Conservation (phyloP, 1,284 basidiomycete species). For the Bjerkandera adusta region DNA sequence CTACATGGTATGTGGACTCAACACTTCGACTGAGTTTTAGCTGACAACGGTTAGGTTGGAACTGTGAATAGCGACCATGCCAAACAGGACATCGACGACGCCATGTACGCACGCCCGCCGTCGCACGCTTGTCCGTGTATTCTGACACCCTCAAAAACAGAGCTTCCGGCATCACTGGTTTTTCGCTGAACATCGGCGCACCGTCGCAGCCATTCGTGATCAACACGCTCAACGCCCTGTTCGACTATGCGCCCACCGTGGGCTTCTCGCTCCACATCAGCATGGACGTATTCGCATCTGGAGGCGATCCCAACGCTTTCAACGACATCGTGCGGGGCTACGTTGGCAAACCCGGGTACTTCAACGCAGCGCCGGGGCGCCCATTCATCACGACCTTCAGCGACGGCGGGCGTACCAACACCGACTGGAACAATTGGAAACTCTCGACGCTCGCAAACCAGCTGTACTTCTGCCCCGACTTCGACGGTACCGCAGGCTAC, state of each 20-base stretch:
- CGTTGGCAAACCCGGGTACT: constrained; percentile 1
- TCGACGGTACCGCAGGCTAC: not conserved
- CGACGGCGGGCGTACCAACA: constrained; percentile 1
- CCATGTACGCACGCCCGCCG: not conserved
- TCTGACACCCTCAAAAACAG: not conserved
- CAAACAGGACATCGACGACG: not conserved
- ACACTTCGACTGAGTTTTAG: not conserved
- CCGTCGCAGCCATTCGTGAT: not conserved
- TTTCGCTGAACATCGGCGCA: constrained; percentile 1
- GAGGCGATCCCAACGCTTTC: not conserved
- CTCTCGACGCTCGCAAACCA: not conserved
- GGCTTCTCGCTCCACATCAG: constrained; percentile 1
- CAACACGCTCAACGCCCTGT: not conserved
- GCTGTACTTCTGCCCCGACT: constrained; percentile 1
- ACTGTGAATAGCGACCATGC: not conserved
- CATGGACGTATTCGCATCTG: not conserved
- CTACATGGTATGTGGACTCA: not conserved
- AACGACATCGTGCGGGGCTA: not conserved
- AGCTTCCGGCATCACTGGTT: constrained; percentile 1
- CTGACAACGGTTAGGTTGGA: not conserved
- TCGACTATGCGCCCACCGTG: constrained; percentile 1
- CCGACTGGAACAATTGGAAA: not conserved
- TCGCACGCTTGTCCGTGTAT: not conserved
- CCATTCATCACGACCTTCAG: constrained; percentile 4
- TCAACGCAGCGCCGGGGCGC: not conserved